phyloP scores from a whole-genome alignment of 2,329 filamentous ascomycete genomes.

The Claviceps quebecensis region DNA sequence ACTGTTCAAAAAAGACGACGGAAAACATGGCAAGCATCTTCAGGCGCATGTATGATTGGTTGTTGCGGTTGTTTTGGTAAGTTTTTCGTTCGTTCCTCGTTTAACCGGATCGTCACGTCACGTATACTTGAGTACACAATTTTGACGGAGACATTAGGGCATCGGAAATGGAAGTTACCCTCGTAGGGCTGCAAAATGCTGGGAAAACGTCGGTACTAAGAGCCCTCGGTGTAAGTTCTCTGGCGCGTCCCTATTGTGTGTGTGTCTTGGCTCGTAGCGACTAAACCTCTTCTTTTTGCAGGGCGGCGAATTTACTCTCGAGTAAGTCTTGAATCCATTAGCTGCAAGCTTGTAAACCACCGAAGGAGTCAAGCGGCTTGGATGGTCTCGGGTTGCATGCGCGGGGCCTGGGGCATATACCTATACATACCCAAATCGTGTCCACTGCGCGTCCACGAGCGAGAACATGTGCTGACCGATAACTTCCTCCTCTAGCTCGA shows the following conservation, averaged over 20 bases:
- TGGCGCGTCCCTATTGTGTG: not conserved
- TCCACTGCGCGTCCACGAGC: not conserved
- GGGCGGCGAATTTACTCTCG: conserved; percentile 97
- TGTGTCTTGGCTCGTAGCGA: not conserved
- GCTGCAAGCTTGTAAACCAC: not conserved
- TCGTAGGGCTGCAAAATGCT: conserved; percentile 96
- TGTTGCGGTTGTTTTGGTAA: conserved; percentile 94
- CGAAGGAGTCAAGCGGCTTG: not conserved
- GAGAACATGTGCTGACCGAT: not conserved
- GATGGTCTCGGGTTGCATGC: not conserved
- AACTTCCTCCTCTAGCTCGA: conserved; percentile 51
- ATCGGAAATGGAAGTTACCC: conserved; percentile 98
- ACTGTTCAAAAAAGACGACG: not conserved
- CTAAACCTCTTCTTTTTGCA: conserved; percentile 21
- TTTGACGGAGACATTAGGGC: conserved; percentile 46
- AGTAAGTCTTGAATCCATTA: conserved; percentile 47
- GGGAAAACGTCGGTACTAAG: conserved; percentile 92
- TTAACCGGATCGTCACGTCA: not conserved
- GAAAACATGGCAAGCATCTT: conserved; percentile 76
- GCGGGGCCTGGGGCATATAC: not conserved
- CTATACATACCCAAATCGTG: not conserved
- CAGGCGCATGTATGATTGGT: conserved; percentile 93
- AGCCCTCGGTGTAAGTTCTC: conserved; percentile 72
- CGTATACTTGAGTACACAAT: not conserved
- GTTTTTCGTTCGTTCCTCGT: conserved; percentile 17